Conservation (phyloP, 805 yeast genomes). For the Nematodospora valgi region DNA sequence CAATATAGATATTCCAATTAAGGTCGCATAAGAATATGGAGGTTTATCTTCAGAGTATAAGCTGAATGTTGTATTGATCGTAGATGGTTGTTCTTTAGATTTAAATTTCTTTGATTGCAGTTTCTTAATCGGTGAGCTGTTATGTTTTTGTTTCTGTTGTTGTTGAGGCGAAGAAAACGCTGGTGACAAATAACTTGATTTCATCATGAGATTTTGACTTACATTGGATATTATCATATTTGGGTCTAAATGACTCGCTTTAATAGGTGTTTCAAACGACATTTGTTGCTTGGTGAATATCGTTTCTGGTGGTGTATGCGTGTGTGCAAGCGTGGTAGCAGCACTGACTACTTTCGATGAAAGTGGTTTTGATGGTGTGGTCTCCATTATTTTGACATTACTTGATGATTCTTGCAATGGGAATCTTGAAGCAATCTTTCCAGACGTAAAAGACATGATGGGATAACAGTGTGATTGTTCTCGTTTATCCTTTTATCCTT, state of each 20-base stretch:
- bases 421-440: constrained; percentile 1
- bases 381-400: neutral
- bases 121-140: constrained; percentile 8
- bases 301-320: constrained; percentile 8
- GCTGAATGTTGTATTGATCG: constrained; percentile 26
- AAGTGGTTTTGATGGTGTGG: constrained; percentile 8
- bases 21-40: constrained; percentile 89
- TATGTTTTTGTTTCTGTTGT: neutral
- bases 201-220: neutral
- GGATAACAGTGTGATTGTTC: neutral
- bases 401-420: constrained; percentile 7
- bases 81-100: constrained; percentile 30
- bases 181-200: constrained; percentile 26
- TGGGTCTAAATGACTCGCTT: constrained; percentile 8
- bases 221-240: constrained; percentile 4
- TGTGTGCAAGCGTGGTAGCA: neutral
- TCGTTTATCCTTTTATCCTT: neutral
- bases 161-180: constrained; percentile 49
- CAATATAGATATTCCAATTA: constrained; percentile 89
- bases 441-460: neutral
- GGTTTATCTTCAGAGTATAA: constrained; percentile 71
- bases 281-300: constrained; percentile 4
- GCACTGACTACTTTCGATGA: neutral
- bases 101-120: constrained; percentile 25
- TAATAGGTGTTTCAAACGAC: constrained; percentile 9